phyloP scores from a whole-genome alignment of 1,284 basidiomycete genomes.

The Cerioporus squamosus region DNA sequence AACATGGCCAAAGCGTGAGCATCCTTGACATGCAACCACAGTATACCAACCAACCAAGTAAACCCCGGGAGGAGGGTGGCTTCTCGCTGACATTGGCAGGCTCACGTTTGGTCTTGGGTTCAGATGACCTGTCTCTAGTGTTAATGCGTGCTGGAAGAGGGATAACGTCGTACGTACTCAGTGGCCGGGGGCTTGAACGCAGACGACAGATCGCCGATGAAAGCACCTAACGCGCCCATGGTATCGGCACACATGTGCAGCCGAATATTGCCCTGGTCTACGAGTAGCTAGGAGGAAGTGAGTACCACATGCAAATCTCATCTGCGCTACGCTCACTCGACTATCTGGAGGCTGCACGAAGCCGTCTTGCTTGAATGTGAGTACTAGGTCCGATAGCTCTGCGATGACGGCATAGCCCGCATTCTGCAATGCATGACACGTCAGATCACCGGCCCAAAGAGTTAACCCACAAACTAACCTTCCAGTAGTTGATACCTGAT shows the following conservation, averaged over 20 bases:
- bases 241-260: constrained; percentile 76
- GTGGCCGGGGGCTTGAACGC: constrained; percentile 43
- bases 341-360: constrained; percentile 38
- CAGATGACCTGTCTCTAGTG: constrained; percentile 1
- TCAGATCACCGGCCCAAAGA: not conserved
- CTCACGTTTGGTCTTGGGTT: constrained; percentile 32
- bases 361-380: constrained; percentile 43
- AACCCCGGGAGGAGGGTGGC: constrained; percentile 9
- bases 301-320: not conserved
- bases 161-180: constrained; percentile 38
- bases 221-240: constrained; percentile 52
- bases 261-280: constrained; percentile 52
- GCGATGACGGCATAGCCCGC: constrained; percentile 71
- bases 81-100: constrained; percentile 42
- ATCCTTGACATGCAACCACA: not conserved
- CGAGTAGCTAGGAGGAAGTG: constrained; percentile 8
- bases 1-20: not conserved
- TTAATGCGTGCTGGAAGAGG: not conserved
- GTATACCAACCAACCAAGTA: constrained; percentile 23
- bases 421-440: constrained; percentile 39
- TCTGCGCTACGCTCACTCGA: constrained; percentile 39
- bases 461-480: constrained; percentile 48
- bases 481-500: constrained; percentile 64
- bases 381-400: constrained; percentile 56
- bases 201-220: constrained; percentile 52